Evolutionary conservation across 1,284 basidiomycete genomes (phyloP).

Genomic region (Dichomitus squalens): DNA sequence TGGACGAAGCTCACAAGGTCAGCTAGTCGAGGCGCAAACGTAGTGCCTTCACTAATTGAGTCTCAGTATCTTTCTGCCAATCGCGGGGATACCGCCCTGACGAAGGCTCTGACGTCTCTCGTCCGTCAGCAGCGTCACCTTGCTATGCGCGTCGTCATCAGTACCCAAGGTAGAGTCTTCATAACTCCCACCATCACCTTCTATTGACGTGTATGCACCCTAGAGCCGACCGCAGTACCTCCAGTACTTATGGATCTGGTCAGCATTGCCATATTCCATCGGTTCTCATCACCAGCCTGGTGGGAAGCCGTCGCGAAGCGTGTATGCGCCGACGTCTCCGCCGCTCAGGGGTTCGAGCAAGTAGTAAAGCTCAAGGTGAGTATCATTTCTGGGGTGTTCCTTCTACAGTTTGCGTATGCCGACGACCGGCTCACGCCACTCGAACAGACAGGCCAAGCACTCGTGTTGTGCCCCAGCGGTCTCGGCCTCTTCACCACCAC

Average conservation of each 20-base stretch:
- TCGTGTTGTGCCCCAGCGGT: constrained; percentile 63
- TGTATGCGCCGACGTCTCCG: constrained; percentile 61
- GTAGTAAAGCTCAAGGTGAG: constrained; percentile 65
- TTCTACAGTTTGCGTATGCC: background rate
- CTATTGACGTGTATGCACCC: background rate
- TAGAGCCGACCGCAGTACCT: constrained; percentile 76
- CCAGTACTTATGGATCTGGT: constrained; percentile 70
- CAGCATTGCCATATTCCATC: constrained; percentile 62
- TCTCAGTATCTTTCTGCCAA: constrained; percentile 60
- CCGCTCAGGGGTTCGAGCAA: constrained; percentile 62
- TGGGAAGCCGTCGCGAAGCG: constrained; percentile 69
- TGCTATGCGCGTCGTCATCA: constrained; percentile 71
- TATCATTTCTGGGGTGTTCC: background rate
- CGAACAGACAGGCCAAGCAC: constrained; percentile 63
- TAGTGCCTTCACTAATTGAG: background rate
- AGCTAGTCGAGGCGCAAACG: constrained; percentile 10
- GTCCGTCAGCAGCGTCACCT: constrained; percentile 73
- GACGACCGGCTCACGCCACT: too few relatives aligned
- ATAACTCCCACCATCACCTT: background rate
- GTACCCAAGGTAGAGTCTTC: constrained; percentile 58
- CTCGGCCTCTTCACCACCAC: constrained; percentile 39
- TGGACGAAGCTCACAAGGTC: constrained; percentile 79
- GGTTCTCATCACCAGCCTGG: constrained; percentile 77
- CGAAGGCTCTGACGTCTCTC: constrained; percentile 57
- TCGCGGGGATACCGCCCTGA: constrained; percentile 45